These are phyloP conservation scores for Talaromyces islandicus DNA, from an alignment of 2,329 filamentous ascomycete species.

Conservation along the genomic window DNA sequence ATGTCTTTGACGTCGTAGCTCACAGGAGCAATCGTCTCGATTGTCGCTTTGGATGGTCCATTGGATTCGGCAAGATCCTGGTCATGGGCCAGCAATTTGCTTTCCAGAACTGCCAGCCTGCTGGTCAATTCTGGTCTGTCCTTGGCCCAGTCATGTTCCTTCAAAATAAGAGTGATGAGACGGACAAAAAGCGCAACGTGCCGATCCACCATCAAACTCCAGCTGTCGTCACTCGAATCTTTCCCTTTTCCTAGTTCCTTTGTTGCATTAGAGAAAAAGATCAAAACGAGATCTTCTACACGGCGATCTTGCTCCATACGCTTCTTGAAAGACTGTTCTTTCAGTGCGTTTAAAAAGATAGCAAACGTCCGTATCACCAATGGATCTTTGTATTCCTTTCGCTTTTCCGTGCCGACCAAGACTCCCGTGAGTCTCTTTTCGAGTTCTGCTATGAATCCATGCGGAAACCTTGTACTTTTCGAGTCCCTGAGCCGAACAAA, in stretches of 20 bases:
- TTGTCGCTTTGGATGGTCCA: conserved; percentile 55
- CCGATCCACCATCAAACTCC: conserved; percentile 87
- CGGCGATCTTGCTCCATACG: conserved; percentile 90
- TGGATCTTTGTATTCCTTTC: conserved; percentile 87
- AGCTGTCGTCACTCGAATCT: conserved; percentile 71
- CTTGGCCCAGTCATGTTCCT: conserved; percentile 76
- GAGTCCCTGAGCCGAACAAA: conserved; percentile 63
- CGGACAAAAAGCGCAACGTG: conserved; percentile 93
- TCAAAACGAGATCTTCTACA: conserved; percentile 86
- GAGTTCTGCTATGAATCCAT: conserved; percentile 63
- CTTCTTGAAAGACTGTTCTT: conserved; percentile 79
- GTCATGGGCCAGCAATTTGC: conserved; percentile 88
- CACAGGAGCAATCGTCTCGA: conserved; percentile 76
- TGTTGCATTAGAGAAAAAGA: conserved; percentile 92
- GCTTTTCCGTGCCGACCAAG: conserved; percentile 71
- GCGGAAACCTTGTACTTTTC: conserved; percentile 65
- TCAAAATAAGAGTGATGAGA: conserved; percentile 71
- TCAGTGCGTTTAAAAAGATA: conserved; percentile 88
- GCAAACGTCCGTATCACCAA: conserved; percentile 90
- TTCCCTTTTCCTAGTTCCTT: conserved; percentile 81
- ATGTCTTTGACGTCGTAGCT: conserved; percentile 96
- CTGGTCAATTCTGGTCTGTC: conserved; percentile 79
- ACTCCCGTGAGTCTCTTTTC: conserved; percentile 77
- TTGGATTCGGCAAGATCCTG: conserved; percentile 69
- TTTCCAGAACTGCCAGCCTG: conserved; percentile 76